Conservation (phyloP, 2,329 filamentous ascomycete genomes). For the Mycocentrospora acerina region DNA sequence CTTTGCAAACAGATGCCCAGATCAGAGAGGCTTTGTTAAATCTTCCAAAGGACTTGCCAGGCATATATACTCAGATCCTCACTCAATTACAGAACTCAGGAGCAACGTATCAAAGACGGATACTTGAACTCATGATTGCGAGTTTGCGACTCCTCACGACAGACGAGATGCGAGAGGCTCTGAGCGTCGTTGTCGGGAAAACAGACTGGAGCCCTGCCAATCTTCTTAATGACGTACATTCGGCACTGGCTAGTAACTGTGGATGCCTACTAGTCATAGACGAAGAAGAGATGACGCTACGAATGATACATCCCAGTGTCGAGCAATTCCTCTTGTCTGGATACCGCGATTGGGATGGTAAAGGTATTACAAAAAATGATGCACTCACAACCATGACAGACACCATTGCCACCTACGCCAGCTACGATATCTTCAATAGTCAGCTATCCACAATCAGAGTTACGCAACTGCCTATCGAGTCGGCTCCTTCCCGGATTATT, state of each 20-base stretch:
- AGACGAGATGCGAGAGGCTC: constrained; percentile 43
- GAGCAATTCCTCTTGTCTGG: constrained; percentile 17
- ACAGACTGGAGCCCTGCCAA: constrained; percentile 12
- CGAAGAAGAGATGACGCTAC: constrained; percentile 26
- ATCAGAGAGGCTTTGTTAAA: constrained; percentile 33
- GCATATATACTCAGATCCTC: constrained; percentile 10
- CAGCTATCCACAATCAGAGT: constrained; percentile 8
- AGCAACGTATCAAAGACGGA: constrained; percentile 4
- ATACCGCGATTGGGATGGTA: background rate
- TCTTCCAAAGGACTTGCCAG: constrained; percentile 18
- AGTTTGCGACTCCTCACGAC: constrained; percentile 34
- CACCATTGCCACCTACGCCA: constrained; percentile 22
- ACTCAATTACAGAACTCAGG: constrained; percentile 5
- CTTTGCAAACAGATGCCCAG: constrained; percentile 38
- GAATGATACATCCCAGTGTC: constrained; percentile 22
- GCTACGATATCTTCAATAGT: constrained; percentile 21
- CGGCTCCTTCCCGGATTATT: background rate
- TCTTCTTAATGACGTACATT: constrained; percentile 17
- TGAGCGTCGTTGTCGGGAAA: constrained; percentile 41
- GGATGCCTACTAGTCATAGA: constrained; percentile 24
- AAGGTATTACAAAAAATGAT: constrained; percentile 1
- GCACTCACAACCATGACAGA: constrained; percentile 17
- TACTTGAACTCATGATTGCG: constrained; percentile 34
- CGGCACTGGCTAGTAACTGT: constrained; percentile 17
- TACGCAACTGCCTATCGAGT: background rate